Evolutionary conservation across 2,329 filamentous ascomycete genomes (phyloP), one percentile per base, ranked within the genome.

Genomic region (Amauroascus verrucosus): DNA sequence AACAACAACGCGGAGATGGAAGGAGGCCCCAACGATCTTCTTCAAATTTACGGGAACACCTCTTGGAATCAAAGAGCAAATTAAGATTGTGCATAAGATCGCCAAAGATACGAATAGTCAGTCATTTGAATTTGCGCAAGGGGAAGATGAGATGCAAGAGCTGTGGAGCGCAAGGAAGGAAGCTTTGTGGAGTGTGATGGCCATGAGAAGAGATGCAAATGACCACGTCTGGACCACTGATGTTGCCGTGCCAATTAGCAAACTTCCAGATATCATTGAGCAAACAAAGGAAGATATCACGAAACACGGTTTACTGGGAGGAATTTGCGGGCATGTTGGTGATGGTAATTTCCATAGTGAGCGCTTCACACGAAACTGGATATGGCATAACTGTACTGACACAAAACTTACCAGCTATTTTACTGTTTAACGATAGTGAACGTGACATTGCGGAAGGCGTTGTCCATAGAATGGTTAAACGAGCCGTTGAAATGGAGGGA

Each of bases 181-280:
- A 62, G 84, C 84, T 0, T 71, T 89, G 1, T 89, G 85, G 81
- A 83, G 81, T 53, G 79, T 85, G 43, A 81, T 86, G 68, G 81
- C 83, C 0, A 79, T 83, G 67, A 77, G 76, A 55, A 74, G 79
- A 47, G 71, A 78, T 22, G 75, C 77, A 0, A 75, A 76, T 1
- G 78, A 84, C 59, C 78, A 76, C 45, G 79, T 88, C 24, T 89
- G 85, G 85, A 87, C 85, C 0, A 91, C 86, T 0, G 86, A 91
- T 64, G 86, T 90, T 18, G 86, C 86, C 0, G 86, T 90, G 0
- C 86, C 86, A 0, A 81, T 90, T 46, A 86, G 81, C 14, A 74
- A 76, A 37, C 70, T 91, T 57, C 80, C 85, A 1, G 80, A 85
- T 59, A 84, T 89, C 51, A 86, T 90, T 47, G 82, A 85, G 57